Conservation (phyloP, 2,329 filamentous ascomycete species). For the Colletotrichum sp. region DNA sequence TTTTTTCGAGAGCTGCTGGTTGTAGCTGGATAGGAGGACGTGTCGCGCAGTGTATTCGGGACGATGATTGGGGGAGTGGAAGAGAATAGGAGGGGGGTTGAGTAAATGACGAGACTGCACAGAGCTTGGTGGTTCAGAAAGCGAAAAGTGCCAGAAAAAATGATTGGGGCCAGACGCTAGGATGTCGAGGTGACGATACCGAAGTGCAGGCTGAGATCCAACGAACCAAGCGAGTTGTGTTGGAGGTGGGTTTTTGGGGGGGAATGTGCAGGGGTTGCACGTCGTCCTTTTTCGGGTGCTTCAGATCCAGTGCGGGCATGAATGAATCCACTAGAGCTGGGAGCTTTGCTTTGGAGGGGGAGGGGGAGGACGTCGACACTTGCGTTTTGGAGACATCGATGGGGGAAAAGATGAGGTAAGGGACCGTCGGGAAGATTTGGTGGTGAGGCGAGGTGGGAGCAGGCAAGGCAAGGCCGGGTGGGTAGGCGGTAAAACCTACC, state of each 20-base stretch:
- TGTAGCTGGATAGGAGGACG: constrained; percentile 15
- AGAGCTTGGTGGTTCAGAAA: neutral
- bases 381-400: constrained; percentile 6
- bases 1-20: constrained; percentile 26
- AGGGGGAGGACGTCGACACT: neutral
- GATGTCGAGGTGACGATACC: constrained; percentile 18
- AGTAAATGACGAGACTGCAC: constrained; percentile 9
- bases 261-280: constrained; percentile 14
- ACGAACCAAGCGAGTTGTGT: constrained; percentile 11
- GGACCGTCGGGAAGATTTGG: neutral
- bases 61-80: constrained; percentile 18
- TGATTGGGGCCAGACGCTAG: neutral
- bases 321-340: constrained; percentile 19
- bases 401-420: constrained; percentile 14
- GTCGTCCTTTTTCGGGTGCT: constrained; percentile 15
- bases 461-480: neutral
- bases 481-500: neutral
- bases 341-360: constrained; percentile 21
- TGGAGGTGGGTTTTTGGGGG: constrained; percentile 17
- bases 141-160: neutral
- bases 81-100: constrained; percentile 18
- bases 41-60: neutral
- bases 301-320: constrained; percentile 12
- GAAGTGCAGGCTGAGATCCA: constrained; percentile 10
- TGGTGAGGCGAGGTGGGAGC: neutral